Conservation (phyloP, 83 land plant species). For the Larix sibirica region DNA sequence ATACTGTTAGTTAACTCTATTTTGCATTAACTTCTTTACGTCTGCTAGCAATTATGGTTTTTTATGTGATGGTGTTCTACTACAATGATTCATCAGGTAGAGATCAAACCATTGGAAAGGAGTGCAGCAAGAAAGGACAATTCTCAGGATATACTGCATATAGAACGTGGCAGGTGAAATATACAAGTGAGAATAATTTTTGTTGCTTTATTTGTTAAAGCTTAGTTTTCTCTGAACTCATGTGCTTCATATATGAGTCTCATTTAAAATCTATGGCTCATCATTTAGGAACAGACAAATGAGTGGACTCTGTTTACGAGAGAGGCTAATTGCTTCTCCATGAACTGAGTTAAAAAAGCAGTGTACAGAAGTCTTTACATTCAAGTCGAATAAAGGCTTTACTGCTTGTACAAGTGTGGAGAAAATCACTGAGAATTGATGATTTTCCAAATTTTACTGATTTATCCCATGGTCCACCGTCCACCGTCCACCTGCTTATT, state of each 20-base stretch:
- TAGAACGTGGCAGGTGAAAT: conserved; percentile 21
- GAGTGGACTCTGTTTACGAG: conserved; percentile 19
- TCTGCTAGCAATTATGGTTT: too few species aligned
- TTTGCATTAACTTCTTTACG: too few species aligned
- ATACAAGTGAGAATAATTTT: conserved; percentile 17
- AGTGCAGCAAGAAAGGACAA: neutral
- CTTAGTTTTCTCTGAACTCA: too few species aligned
- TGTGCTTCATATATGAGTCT: too few species aligned
- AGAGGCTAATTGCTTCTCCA: neutral
- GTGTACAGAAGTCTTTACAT: too few species aligned
- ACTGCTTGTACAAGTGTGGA: too few species aligned
- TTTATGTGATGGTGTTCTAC: neutral
- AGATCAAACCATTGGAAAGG: neutral
- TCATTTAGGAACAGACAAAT: conserved; percentile 13
- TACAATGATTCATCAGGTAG: conserved; percentile 9
- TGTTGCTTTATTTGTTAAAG: neutral
- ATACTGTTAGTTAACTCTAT: neutral
- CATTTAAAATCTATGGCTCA: too few species aligned
- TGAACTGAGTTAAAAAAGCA: neutral
- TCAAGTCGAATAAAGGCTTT: too few species aligned
- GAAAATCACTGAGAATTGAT: too few species aligned
- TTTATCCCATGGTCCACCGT: too few species aligned
- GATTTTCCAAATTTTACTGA: too few species aligned
- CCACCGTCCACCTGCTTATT: too few species aligned
- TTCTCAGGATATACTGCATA: conserved; percentile 2